phyloP scores from a whole-genome alignment of 306 rosid species.

The Rosa rugosa region DNA sequence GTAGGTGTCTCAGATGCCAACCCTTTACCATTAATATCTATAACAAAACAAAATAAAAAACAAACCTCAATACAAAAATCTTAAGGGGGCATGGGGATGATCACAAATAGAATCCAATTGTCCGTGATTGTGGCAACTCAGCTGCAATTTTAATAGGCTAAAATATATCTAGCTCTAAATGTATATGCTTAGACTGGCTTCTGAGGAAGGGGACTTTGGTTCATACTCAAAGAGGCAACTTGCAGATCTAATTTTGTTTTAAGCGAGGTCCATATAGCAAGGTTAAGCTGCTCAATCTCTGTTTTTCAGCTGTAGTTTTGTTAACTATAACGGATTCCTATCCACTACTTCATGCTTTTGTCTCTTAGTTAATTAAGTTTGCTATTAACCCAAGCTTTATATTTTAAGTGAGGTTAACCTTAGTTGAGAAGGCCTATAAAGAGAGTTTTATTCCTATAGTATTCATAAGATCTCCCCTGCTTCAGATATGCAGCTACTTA shows the following conservation, averaged over 20 bases:
- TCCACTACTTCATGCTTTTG: neutral
- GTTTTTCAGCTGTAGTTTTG: neutral
- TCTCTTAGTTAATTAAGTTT: neutral
- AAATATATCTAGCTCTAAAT: neutral
- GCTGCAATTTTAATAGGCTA: neutral
- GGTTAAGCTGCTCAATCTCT: neutral
- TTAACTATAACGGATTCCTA: too few relatives aligned
- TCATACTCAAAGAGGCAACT: neutral
- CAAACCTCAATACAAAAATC: neutral
- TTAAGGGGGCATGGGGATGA: neutral
- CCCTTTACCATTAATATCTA: constrained; percentile 30
- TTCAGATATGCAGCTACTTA: neutral
- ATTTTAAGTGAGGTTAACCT: too few relatives aligned
- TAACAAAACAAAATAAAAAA: neutral
- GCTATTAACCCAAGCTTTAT: too few relatives aligned
- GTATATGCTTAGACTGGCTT: neutral
- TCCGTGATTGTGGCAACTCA: neutral
- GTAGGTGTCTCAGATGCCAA: constrained; percentile 33
- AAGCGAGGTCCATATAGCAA: neutral
- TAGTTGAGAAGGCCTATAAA: neutral
- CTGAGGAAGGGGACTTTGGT: neutral
- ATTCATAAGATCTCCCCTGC: neutral
- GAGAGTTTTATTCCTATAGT: neutral
- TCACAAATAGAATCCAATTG: neutral
- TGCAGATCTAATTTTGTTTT: neutral